Conservation (phyloP, 2,329 filamentous ascomycete genomes). For the Graphiopsis chlorocephala region DNA sequence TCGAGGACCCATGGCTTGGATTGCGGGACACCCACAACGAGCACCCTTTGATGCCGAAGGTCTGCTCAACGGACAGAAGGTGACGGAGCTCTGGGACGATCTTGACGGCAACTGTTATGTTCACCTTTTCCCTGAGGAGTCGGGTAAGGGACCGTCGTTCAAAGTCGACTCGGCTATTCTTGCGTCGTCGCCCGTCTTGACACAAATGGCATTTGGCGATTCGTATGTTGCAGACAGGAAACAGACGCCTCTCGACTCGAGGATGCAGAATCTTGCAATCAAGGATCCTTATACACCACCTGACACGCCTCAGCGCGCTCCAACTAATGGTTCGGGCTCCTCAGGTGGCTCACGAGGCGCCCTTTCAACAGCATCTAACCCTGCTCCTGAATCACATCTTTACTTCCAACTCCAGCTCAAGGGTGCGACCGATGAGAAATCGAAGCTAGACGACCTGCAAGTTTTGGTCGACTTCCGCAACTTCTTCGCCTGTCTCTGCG, state of each 20-base stretch:
- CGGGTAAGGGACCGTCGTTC: conserved; percentile 59
- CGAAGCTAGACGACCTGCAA: conserved; percentile 50
- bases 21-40: conserved; percentile 56
- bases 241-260: conserved; percentile 32
- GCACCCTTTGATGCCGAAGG: conserved; percentile 54
- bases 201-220: conserved; percentile 54
- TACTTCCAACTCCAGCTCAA: conserved; percentile 59
- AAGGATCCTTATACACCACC: conserved; percentile 31
- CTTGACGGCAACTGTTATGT: conserved; percentile 58
- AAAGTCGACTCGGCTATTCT: conserved; percentile 59
- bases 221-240: conserved; percentile 40
- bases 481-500: conserved; percentile 62
- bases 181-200: conserved; percentile 55
- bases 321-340: conserved; percentile 27
- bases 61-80: conserved; percentile 52
- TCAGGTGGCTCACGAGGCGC: conserved; percentile 41
- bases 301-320: conserved; percentile 23
- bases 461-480: conserved; percentile 60
- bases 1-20: conserved; percentile 52
- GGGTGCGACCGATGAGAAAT: conserved; percentile 28
- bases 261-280: conserved; percentile 29
- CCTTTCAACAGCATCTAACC: conserved; percentile 47
- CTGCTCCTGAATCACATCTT: conserved; percentile 54
- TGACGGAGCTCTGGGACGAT: conserved; percentile 61
- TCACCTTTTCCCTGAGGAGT: conserved; percentile 59